Base-by-base conservation (phyloP, 225 moss, liverwort and hornwort genomes). In the Takakia lepidozioides region DNA sequence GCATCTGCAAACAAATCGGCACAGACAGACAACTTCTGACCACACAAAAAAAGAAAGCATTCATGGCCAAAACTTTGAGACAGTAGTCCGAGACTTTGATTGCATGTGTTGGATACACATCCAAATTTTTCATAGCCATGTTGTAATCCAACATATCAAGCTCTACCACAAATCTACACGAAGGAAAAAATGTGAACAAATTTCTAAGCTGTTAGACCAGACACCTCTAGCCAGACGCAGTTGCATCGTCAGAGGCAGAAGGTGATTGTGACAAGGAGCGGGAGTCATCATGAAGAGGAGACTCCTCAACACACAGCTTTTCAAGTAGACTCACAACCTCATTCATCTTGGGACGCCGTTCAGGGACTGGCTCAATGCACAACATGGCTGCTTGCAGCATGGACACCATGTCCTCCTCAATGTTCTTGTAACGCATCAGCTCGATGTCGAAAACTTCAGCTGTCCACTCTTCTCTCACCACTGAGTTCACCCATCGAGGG, bases 401-500 rank as follows among this genome's bases (percentile, higher is more conserved):
- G 19, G 58, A 74, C 10, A 83, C 83, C 83, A 81, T 77, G 38
- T 83, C 87, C 51, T 87, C 87, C 48, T 87, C 83, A 3, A 83
- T 57, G 47, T 83, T 63, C 44, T 69, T 66, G 49, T 77, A 70
- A 8, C 54, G 66, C 77, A 75, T 56, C 43, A 83, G 61, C 29
- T 87, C 69, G 21, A 68, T 72, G 59, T 81, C 74, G 21, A 87
- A 83, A 24, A 87, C 83, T 44, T 87, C 83, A 18, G 74, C 69
- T 3, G 80, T 87, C 87, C 87, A 87, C 59, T 87, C 87, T 51
- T 83, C 83, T 6, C 74, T 76, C 3, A 83, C 87, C 32, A 83
- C 80, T 6, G 83, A 87, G 47, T 83, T 73, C 48, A 87, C 87
- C 87, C 87, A 87, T 22, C 61, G 69, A 3, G 83, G 87, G 52